A percentile compares a stretch with the other conserved stretches of the same genome.
Evolutionary conservation across 106 monocot species (phyloP).

Genomic region (Vanilla planifolia): DNA sequence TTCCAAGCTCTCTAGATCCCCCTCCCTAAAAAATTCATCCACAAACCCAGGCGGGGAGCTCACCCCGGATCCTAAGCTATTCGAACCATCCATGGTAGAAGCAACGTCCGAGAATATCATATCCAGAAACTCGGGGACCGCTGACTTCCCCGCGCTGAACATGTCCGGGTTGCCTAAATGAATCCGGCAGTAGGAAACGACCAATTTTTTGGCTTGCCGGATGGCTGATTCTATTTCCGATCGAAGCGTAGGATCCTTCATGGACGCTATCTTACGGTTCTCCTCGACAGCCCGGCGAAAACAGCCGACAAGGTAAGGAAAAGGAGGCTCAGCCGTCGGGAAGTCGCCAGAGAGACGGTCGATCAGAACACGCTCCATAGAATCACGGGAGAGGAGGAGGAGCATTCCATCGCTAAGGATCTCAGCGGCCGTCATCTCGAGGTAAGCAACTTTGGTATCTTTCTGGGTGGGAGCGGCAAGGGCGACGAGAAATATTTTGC

Average conservation of each 20-base stretch:
- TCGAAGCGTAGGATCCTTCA: conserved; percentile 58
- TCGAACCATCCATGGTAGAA: conserved; percentile 40
- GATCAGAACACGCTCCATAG: conserved; percentile 73
- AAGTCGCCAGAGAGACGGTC: conserved; percentile 65
- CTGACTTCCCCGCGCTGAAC: conserved; percentile 19
- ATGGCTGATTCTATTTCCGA: conserved; percentile 47
- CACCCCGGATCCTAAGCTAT: conserved; percentile 24
- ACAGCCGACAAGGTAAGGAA: conserved; percentile 55
- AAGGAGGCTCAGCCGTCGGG: conserved; percentile 33
- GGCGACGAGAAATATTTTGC: conserved; percentile 77
- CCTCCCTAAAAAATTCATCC: conserved; percentile 71
- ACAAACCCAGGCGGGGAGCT: conserved; percentile 58
- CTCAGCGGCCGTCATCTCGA: conserved; percentile 92
- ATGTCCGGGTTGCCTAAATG: conserved; percentile 76
- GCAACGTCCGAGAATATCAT: conserved; percentile 61
- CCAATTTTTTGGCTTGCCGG: conserved; percentile 32
- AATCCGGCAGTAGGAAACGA: conserved; percentile 64
- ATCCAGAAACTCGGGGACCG: conserved; percentile 26
- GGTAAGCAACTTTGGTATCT: conserved; percentile 36
- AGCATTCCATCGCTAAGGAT: conserved; percentile 76
- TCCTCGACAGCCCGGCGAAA: conserved; percentile 69
- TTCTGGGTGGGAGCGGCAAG: conserved; percentile 22
- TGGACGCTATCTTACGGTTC: conserved; percentile 46
- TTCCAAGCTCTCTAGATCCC: conserved; percentile 64
- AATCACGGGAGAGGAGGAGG: conserved; percentile 48